Evolutionary conservation across 306 rosid species (phyloP).

Genomic region (Inga laurina): DNA sequence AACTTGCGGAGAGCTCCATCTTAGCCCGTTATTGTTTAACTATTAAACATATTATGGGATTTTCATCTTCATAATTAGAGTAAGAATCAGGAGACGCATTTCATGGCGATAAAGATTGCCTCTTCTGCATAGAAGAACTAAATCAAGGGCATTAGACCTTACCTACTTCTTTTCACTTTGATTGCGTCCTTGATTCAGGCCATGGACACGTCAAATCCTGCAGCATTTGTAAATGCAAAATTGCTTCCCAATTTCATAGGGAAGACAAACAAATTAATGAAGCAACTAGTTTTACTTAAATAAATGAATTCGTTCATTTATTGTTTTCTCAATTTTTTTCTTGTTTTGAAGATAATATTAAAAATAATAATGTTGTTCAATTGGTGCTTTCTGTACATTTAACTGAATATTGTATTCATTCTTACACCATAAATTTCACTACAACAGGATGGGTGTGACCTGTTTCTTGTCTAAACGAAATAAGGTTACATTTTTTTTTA

Average conservation of each 20-base stretch:
- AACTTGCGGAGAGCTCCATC: background rate
- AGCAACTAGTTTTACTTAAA: too few species aligned
- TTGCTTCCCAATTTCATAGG: constrained; percentile 47
- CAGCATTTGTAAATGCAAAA: constrained; percentile 52
- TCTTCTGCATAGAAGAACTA: background rate
- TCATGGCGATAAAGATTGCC: background rate
- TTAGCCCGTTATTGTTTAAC: background rate
- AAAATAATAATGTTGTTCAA: too few species aligned
- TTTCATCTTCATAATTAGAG: background rate
- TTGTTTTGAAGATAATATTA: too few species aligned
- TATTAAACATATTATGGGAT: background rate
- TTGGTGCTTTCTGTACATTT: too few species aligned
- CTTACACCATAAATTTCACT: too few species aligned
- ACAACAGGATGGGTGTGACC: too few species aligned
- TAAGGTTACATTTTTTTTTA: too few species aligned
- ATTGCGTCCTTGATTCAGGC: constrained; percentile 27
- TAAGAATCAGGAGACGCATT: background rate
- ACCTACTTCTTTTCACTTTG: constrained; percentile 7
- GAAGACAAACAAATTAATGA: constrained; percentile 23
- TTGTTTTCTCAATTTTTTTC: too few species aligned
- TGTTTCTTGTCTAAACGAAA: too few species aligned
- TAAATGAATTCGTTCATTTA: too few species aligned
- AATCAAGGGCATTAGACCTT: background rate
- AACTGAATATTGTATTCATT: too few species aligned
- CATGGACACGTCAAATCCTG: constrained; percentile 57